Percentiles rank a stretch among this genome's conserved stretches.
Conservation (phyloP, 768 basidiomycete genomes). For the Mycena belliarum region DNA sequence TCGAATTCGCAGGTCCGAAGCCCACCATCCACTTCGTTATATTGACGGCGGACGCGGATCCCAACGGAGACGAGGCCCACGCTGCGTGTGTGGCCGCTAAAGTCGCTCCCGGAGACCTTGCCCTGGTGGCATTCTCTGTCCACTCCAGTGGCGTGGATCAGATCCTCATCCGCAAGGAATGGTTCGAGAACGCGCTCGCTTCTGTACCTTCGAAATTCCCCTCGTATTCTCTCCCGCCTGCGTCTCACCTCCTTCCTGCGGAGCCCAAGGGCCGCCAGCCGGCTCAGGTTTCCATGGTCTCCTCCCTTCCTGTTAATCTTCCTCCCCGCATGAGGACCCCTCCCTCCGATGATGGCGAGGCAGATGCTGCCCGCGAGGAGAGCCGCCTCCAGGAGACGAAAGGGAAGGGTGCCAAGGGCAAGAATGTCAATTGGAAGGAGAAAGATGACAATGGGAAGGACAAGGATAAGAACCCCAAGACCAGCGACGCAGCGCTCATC, state of each 20-base stretch:
- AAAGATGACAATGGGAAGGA: conserved; percentile 45
- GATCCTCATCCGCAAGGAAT: conserved; percentile 82
- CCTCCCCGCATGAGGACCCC: conserved; percentile 62
- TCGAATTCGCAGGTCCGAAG: conserved; percentile 82
- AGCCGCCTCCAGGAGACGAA: conserved; percentile 60
- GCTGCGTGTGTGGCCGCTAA: conserved; percentile 85
- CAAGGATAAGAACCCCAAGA: conserved; percentile 32
- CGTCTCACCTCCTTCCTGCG: conserved; percentile 20
- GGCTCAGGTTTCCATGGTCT: conserved; percentile 27
- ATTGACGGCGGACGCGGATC: conserved; percentile 81
- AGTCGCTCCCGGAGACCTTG: conserved; percentile 71
- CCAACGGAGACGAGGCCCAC: conserved; percentile 78
- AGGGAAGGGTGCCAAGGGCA: conserved; percentile 36
- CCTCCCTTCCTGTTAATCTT: conserved; percentile 25
- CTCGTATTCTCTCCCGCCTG: conserved; percentile 37
- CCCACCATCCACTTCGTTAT: conserved; percentile 90
- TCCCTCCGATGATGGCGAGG: conserved; percentile 74
- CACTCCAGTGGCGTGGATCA: conserved; percentile 89
- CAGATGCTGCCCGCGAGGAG: conserved; percentile 62
- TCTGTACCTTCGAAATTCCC: conserved; percentile 66
- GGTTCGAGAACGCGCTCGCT: conserved; percentile 72
- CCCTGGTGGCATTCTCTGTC: conserved; percentile 86
- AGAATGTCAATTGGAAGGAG: conserved; percentile 56
- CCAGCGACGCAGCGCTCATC: conserved; percentile 37
- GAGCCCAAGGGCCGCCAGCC: conserved; percentile 25